A percentile compares a stretch with the other conserved stretches of the same genome.
phyloP scores from a whole-genome alignment of 768 basidiomycete species.

The Sporobolomyces roseus region DNA sequence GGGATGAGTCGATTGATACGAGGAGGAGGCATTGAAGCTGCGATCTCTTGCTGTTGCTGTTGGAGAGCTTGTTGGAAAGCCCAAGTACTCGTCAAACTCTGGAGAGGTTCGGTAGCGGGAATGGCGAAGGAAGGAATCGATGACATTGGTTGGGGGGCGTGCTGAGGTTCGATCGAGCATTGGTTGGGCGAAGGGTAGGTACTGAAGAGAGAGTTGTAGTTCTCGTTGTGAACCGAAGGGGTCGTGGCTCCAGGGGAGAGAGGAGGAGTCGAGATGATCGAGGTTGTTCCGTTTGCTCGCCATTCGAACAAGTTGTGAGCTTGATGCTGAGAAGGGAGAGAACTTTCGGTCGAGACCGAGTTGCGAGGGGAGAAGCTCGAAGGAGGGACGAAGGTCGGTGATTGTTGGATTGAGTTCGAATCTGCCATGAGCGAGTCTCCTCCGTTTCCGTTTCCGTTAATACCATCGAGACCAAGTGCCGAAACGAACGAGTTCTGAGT shows the following conservation, averaged over 20 bases:
- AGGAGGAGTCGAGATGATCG: slow-evolving; percentile 24
- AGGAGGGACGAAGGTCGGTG: slow-evolving; percentile 3
- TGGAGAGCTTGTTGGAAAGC: slow-evolving; percentile 17
- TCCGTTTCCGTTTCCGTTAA: background rate
- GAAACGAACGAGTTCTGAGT: background rate
- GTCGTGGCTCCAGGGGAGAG: slow-evolving; percentile 32
- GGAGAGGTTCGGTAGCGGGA: slow-evolving; percentile 25
- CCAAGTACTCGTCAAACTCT: slow-evolving; percentile 23
- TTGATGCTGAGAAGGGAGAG: background rate
- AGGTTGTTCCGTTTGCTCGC: slow-evolving; percentile 5
- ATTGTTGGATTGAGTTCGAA: background rate
- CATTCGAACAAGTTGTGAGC: slow-evolving; percentile 28
- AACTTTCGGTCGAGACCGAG: slow-evolving; percentile 11
- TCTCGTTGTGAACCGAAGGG: slow-evolving; percentile 24
- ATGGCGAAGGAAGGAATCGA: slow-evolving; percentile 34
- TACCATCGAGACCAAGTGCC: slow-evolving; percentile 7
- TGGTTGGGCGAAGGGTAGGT: slow-evolving; percentile 18
- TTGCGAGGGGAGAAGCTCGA: background rate
- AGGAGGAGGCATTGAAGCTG: slow-evolving; percentile 18
- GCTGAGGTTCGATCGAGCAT: background rate
- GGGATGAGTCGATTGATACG: slow-evolving; percentile 54
- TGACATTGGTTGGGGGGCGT: background rate
- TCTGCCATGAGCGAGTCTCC: slow-evolving; percentile 7
- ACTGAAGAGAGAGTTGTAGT: slow-evolving; percentile 24
- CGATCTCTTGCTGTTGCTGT: slow-evolving; percentile 20